These are phyloP conservation scores for Colletotrichum lini DNA, from an alignment of 2,329 filamentous ascomycete species.

Conservation along the genomic window DNA sequence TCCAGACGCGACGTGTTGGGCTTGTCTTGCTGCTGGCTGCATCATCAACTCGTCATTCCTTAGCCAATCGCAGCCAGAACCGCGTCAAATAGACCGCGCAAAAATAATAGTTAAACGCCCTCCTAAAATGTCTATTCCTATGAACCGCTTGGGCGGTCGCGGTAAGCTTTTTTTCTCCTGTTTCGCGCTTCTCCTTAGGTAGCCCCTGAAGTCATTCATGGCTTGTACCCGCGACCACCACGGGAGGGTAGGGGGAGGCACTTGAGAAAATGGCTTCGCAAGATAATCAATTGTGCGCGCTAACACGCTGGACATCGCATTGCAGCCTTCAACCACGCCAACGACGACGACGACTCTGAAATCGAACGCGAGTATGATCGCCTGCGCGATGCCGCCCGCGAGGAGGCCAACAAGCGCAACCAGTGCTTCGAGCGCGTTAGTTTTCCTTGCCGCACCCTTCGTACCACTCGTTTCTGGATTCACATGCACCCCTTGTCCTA, in stretches of 20 bases:
- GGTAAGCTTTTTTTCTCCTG: conserved; percentile 32
- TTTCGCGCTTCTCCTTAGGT: conserved; percentile 7
- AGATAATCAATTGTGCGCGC: background rate
- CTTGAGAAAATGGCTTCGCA: background rate
- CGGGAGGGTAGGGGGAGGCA: background rate
- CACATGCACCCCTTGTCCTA: background rate
- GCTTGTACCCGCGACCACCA: conserved; percentile 27
- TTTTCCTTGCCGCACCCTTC: conserved; percentile 26
- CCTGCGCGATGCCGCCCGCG: conserved; percentile 84
- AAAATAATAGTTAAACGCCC: background rate
- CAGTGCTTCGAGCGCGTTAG: conserved; percentile 81
- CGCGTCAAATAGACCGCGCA: background rate
- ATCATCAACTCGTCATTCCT: conserved; percentile 10
- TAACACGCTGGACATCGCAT: conserved; percentile 12
- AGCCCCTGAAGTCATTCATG: conserved; percentile 17
- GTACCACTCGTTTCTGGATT: conserved; percentile 2
- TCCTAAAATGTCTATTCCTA: conserved; percentile 40
- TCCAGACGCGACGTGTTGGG: background rate
- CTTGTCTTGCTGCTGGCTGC: conserved; percentile 11
- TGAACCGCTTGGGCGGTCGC: conserved; percentile 44
- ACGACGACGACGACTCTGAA: conserved; percentile 70
- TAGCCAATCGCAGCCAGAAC: background rate
- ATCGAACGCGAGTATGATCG: conserved; percentile 93
- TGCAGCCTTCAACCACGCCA: conserved; percentile 81
- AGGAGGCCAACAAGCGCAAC: conserved; percentile 84